phyloP scores from a whole-genome alignment of 2,329 filamentous ascomycete species.

The Aspergillus ruber region DNA sequence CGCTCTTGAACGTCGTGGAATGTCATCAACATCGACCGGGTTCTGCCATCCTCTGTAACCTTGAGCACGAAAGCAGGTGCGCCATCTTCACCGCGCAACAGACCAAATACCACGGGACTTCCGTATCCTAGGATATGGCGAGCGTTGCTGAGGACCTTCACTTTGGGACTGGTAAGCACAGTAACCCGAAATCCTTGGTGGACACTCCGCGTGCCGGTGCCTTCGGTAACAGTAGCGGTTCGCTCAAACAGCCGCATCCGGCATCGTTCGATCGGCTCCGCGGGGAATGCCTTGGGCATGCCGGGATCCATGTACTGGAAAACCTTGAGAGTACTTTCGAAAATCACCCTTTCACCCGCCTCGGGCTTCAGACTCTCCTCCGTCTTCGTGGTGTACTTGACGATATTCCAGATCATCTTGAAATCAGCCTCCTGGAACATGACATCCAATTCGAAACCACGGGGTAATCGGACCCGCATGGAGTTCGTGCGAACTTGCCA shows the following conservation, averaged over 20 bases:
- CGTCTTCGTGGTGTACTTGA: conserved; percentile 74
- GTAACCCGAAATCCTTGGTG: conserved; percentile 76
- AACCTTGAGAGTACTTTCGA: conserved; percentile 61
- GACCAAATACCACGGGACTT: conserved; percentile 68
- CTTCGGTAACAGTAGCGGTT: conserved; percentile 60
- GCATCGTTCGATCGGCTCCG: conserved; percentile 65
- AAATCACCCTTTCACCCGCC: conserved; percentile 63
- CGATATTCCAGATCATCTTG: conserved; percentile 71
- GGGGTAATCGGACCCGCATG: conserved; percentile 64
- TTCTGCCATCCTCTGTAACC: conserved; percentile 58
- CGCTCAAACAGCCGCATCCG: conserved; percentile 71
- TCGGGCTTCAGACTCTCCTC: conserved; percentile 64
- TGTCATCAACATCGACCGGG: conserved; percentile 68
- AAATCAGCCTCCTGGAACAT: conserved; percentile 72
- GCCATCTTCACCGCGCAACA: conserved; percentile 65
- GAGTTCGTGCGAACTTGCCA: conserved; percentile 66
- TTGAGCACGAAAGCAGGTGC: conserved; percentile 64
- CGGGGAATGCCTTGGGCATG: conserved; percentile 68
- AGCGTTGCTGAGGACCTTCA: conserved; percentile 70
- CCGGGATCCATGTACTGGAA: conserved; percentile 75
- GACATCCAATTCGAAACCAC: conserved; percentile 67
- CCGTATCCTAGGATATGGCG: conserved; percentile 62
- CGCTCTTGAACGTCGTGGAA: conserved; percentile 70
- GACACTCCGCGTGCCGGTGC: conserved; percentile 63
- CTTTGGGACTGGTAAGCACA: conserved; percentile 69